phyloP scores from a whole-genome alignment of 2,329 filamentous ascomycete genomes.

The Colletotrichum echinochloae region DNA sequence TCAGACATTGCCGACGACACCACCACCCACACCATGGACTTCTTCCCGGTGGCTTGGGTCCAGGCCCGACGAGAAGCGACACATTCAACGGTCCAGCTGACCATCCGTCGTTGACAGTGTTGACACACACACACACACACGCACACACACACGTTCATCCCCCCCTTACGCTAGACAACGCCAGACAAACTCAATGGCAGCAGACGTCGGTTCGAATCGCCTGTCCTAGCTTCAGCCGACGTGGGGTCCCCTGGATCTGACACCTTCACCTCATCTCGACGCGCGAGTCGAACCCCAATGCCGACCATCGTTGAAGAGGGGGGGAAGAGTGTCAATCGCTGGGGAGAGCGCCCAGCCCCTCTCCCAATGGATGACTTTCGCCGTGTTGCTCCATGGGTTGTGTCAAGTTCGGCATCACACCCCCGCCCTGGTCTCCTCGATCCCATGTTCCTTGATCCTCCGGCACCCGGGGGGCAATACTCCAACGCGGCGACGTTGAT shows the following conservation, averaged over 20 bases:
- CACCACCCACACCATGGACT: slow-evolving; percentile 10
- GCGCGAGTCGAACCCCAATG: slow-evolving; percentile 1
- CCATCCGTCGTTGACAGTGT: neutral
- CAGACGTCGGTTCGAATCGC: slow-evolving; percentile 1
- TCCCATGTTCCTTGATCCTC: neutral
- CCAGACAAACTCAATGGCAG: slow-evolving; percentile 21
- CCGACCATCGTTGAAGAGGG: neutral
- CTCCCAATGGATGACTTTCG: neutral
- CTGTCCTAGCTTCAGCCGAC: slow-evolving; percentile 5
- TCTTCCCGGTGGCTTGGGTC: slow-evolving; percentile 18
- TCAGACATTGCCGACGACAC: neutral
- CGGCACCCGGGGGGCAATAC: neutral
- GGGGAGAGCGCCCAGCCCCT: slow-evolving; percentile 3
- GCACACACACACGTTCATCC: slow-evolving; percentile 4
- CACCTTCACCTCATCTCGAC: slow-evolving; percentile 10
- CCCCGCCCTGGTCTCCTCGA: neutral
- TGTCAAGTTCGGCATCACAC: neutral
- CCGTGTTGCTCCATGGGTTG: neutral
- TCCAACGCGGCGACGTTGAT: neutral
- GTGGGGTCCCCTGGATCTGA: slow-evolving; percentile 2
- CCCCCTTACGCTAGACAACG: slow-evolving; percentile 11
- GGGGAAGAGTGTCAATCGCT: neutral
- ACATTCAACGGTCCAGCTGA: slow-evolving; percentile 8
- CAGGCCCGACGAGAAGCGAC: neutral
- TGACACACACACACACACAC: slow-evolving; percentile 1